phyloP scores from a whole-genome alignment of 768 basidiomycete species.

The Serendipita sp. region DNA sequence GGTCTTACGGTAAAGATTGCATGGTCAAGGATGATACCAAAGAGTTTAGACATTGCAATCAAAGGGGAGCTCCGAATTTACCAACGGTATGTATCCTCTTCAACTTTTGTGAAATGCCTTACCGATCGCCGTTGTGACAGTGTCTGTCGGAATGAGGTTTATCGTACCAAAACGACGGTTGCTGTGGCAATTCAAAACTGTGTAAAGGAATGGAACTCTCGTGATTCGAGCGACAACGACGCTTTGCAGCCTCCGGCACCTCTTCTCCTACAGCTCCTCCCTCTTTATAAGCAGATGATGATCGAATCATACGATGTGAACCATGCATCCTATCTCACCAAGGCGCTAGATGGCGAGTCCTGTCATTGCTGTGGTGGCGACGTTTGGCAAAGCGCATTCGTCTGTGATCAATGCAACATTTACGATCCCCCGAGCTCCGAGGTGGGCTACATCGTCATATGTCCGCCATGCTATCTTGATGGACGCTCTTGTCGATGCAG shows the following conservation, averaged over 20 bases:
- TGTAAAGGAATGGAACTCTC: constrained; percentile 9
- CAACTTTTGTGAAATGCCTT: neutral
- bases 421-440: neutral
- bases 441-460: constrained; percentile 30
- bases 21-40: constrained; percentile 72
- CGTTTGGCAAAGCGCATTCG: constrained; percentile 68
- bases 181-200: constrained; percentile 31
- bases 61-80: constrained; percentile 61
- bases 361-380: constrained; percentile 77
- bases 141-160: constrained; percentile 65
- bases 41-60: constrained; percentile 41
- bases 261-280: constrained; percentile 7
- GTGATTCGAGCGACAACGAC: constrained; percentile 7
- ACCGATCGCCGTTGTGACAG: constrained; percentile 22
- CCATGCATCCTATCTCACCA: constrained; percentile 10
- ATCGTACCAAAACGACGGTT: constrained; percentile 37
- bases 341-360: constrained; percentile 18
- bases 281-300: constrained; percentile 17
- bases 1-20: constrained; percentile 71
- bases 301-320: constrained; percentile 26
- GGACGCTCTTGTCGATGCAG: constrained; percentile 57
- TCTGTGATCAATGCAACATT: constrained; percentile 37
- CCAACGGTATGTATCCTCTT: constrained; percentile 34
- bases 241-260: neutral
- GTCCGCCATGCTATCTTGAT: constrained; percentile 59